phyloP scores from a whole-genome alignment of 2,329 filamentous ascomycete genomes.

The Phyllachora maydis region DNA sequence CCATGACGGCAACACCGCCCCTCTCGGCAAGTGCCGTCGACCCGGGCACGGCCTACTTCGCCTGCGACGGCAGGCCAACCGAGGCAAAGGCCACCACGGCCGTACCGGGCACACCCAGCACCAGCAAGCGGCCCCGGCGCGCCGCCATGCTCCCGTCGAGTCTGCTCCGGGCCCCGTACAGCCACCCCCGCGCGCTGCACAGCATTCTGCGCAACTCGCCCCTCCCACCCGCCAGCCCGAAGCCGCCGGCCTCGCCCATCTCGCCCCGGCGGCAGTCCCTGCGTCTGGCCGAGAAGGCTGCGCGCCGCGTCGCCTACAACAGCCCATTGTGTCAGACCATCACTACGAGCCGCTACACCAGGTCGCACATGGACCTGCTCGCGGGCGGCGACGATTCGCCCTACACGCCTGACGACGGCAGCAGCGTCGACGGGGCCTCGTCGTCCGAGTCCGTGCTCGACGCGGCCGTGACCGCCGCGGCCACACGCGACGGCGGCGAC shows the following conservation, averaged over 20 bases:
- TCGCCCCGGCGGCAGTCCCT: conserved; percentile 32
- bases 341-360: conserved; percentile 38
- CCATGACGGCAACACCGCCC: conserved; percentile 38
- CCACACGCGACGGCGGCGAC: conserved; percentile 37
- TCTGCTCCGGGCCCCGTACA: conserved; percentile 26
- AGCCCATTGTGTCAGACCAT: conserved; percentile 43
- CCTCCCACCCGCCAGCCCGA: conserved; percentile 28
- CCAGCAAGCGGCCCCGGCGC: conserved; percentile 10
- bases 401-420: conserved; percentile 16
- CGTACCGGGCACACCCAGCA: conserved; percentile 4
- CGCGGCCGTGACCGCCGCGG: conserved; percentile 26
- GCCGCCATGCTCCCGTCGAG: conserved; percentile 13
- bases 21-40: conserved; percentile 32
- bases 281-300: conserved; percentile 30
- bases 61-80: too few relatives aligned
- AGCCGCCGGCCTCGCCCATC: conserved; percentile 25
- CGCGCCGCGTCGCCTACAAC: conserved; percentile 38
- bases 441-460: too few relatives aligned
- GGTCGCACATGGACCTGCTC: conserved; percentile 42
- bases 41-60: conserved; percentile 19
- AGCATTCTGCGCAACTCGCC: conserved; percentile 49
- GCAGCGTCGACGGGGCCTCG: conserved; percentile 16
- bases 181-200: conserved; percentile 33
- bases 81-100: conserved; percentile 13
- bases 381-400: conserved; percentile 34